These are phyloP conservation scores for Penicillium sp. DNA, from an alignment of 2,329 filamentous ascomycete genomes.

Conservation along the genomic window DNA sequence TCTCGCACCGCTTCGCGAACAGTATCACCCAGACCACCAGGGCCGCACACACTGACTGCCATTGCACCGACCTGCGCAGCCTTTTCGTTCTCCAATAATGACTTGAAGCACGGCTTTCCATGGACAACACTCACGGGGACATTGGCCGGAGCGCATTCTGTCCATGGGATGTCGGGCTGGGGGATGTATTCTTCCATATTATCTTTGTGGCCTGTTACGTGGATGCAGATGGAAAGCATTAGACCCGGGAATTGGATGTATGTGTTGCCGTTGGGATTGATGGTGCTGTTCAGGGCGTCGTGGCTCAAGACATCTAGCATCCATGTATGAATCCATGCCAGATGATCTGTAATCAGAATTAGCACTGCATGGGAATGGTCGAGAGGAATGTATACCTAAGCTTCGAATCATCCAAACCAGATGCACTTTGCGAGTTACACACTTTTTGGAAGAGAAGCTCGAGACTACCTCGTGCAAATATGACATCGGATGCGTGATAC, in stretches of 20 bases:
- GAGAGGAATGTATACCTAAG: constrained; percentile 19
- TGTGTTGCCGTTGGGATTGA: constrained; percentile 19
- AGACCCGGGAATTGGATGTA: constrained; percentile 26
- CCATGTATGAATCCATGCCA: constrained; percentile 35
- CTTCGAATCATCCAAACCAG: constrained; percentile 35
- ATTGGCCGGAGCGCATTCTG: constrained; percentile 20
- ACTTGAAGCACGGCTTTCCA: constrained; percentile 27
- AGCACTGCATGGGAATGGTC: neutral
- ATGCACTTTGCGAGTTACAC: constrained; percentile 27
- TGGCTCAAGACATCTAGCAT: constrained; percentile 31
- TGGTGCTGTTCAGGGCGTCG: constrained; percentile 20
- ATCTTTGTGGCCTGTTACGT: constrained; percentile 25
- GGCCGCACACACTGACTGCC: constrained; percentile 39
- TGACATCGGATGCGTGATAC: constrained; percentile 36
- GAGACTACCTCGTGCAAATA: constrained; percentile 31
- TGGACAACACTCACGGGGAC: constrained; percentile 25
- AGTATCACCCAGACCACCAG: constrained; percentile 35
- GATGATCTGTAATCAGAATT: constrained; percentile 24
- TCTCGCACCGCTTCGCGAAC: constrained; percentile 32
- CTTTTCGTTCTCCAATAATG: constrained; percentile 26
- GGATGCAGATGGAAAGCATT: constrained; percentile 28
- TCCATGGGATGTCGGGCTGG: constrained; percentile 25
- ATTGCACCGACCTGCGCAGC: constrained; percentile 31
- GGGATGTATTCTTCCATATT: constrained; percentile 25
- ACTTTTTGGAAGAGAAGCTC: constrained; percentile 21